phyloP scores from a whole-genome alignment of 2,329 filamentous ascomycete species.

The Neofusicoccum sp. region DNA sequence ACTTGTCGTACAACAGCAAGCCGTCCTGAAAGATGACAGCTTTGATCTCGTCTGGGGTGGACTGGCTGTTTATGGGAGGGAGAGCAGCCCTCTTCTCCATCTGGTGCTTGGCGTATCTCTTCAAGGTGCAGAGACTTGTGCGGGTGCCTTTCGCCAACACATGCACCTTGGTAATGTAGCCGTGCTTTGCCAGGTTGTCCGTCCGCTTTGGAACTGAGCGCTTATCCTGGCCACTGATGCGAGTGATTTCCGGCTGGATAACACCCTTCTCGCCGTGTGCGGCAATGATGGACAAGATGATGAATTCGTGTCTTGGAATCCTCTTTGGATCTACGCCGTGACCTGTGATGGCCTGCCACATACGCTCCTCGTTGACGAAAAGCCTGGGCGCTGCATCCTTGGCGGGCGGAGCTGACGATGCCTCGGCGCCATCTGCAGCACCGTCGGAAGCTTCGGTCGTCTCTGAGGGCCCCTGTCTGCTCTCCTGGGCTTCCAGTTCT shows the following conservation, averaged over 20 bases:
- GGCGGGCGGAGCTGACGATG: neutral
- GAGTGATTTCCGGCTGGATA: conserved; percentile 55
- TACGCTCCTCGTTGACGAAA: conserved; percentile 53
- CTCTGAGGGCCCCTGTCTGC: neutral
- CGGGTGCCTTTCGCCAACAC: conserved; percentile 48
- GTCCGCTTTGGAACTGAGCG: conserved; percentile 63
- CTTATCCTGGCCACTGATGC: conserved; percentile 61
- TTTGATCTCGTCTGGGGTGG: conserved; percentile 22
- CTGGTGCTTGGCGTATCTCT: conserved; percentile 45
- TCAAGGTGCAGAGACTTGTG: conserved; percentile 58
- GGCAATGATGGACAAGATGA: conserved; percentile 58
- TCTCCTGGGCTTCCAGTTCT: conserved; percentile 34
- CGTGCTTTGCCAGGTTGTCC: conserved; percentile 54
- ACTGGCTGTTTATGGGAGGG: conserved; percentile 11
- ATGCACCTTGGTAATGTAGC: conserved; percentile 59
- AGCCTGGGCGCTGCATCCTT: conserved; percentile 26
- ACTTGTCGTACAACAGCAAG: conserved; percentile 49
- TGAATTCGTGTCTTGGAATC: conserved; percentile 55
- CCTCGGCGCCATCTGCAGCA: neutral
- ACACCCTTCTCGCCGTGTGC: conserved; percentile 55
- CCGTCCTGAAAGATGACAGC: conserved; percentile 36
- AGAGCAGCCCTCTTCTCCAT: conserved; percentile 22
- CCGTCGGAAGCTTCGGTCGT: neutral
- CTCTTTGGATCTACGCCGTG: conserved; percentile 57
- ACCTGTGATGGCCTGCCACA: conserved; percentile 60